phyloP scores from a whole-genome alignment of 169 alveolate species.

The Haemoproteus tartakovskyi region DNA sequence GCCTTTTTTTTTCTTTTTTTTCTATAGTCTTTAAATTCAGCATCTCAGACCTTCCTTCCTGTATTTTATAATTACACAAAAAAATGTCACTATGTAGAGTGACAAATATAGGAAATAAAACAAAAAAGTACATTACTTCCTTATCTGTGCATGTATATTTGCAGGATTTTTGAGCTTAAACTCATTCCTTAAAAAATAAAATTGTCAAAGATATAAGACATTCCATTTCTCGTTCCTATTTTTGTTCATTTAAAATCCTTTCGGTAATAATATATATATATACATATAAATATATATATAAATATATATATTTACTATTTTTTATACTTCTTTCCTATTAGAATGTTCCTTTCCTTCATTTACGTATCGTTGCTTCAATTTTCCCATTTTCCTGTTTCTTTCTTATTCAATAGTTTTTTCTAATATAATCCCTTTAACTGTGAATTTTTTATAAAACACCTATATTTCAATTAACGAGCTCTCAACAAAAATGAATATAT shows the following conservation, averaged over 20 bases:
- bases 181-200: conserved; percentile 43
- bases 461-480: too few relatives aligned
- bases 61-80: conserved; percentile 60
- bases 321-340: too few relatives aligned
- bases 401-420: too few relatives aligned
- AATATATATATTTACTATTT: neutral
- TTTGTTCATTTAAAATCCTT: too few relatives aligned
- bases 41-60: conserved; percentile 72
- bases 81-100: neutral
- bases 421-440: too few relatives aligned
- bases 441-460: too few relatives aligned
- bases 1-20: neutral
- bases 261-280: too few relatives aligned
- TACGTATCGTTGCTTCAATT: too few relatives aligned
- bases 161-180: conserved; percentile 70
- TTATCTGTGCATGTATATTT: conserved; percentile 62
- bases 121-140: neutral
- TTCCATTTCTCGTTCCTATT: too few relatives aligned
- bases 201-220: too few relatives aligned
- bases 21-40: conserved; percentile 41
- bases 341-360: neutral
- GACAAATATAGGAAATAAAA: conserved; percentile 8
- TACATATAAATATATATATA: neutral
- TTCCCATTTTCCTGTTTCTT: too few relatives aligned
- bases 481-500: too few relatives aligned